Conservation (phyloP, 805 yeast genomes). For the Ogataea polymorpha region DNA sequence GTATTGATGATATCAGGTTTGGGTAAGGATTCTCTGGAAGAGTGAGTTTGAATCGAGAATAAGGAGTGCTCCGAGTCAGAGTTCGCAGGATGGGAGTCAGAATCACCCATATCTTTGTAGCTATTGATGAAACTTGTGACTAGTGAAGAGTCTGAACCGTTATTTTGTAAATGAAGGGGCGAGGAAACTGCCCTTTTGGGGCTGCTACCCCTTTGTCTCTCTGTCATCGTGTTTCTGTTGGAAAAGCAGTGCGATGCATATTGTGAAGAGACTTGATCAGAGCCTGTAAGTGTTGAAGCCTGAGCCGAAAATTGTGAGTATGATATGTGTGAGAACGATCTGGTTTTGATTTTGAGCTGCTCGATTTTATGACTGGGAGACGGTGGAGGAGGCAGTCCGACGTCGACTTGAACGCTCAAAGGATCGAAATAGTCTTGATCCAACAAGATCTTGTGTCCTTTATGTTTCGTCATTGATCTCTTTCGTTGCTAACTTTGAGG, state of each 20-base stretch:
- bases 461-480: slow-evolving; percentile 20
- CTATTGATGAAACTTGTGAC: slow-evolving; percentile 14
- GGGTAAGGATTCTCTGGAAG: slow-evolving; percentile 1
- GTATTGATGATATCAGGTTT: not conserved
- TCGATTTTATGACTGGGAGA: not conserved
- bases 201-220: not conserved
- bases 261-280: not conserved
- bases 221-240: not conserved
- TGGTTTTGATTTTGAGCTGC: not conserved
- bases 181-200: slow-evolving; percentile 4
- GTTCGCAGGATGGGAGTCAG: slow-evolving; percentile 1
- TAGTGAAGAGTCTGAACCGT: slow-evolving; percentile 11
- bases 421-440: slow-evolving; percentile 24
- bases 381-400: slow-evolving; percentile 11
- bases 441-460: slow-evolving; percentile 24
- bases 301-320: not conserved
- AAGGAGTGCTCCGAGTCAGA: slow-evolving; percentile 13
- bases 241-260: not conserved
- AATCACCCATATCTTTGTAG: slow-evolving; percentile 9
- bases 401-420: slow-evolving; percentile 5
- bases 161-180: not conserved
- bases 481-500: not conserved
- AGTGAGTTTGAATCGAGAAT: slow-evolving; percentile 15
- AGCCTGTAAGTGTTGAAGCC: not conserved
- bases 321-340: slow-evolving; percentile 2